phyloP scores from a whole-genome alignment of 2,329 filamentous ascomycete species.

The Monilinia polystroma region DNA sequence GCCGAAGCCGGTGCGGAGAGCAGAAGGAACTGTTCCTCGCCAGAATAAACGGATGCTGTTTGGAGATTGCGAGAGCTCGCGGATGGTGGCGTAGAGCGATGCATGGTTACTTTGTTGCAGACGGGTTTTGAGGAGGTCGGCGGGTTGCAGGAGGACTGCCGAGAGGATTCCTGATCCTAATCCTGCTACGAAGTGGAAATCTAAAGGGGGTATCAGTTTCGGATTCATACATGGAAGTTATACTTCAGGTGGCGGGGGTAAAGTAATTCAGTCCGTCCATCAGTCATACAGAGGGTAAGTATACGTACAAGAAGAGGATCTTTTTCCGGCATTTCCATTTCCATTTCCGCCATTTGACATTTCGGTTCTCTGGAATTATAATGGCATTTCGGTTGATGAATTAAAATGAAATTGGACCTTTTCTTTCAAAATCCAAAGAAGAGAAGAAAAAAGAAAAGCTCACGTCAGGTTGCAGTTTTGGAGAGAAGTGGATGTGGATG shows the following conservation, averaged over 20 bases:
- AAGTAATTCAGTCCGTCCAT: not conserved
- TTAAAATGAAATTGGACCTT: not conserved
- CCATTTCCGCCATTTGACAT: conserved; percentile 51
- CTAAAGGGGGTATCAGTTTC: conserved; percentile 43
- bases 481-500: not conserved
- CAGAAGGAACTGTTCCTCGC: conserved; percentile 89
- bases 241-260: conserved; percentile 18
- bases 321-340: conserved; percentile 43
- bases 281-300: not conserved
- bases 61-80: conserved; percentile 66
- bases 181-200: conserved; percentile 86
- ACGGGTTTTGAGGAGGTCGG: conserved; percentile 94
- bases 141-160: conserved; percentile 87
- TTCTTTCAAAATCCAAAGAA: conserved; percentile 1
- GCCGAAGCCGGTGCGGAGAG: conserved; percentile 89
- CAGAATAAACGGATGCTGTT: conserved; percentile 70
- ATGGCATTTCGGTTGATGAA: conserved; percentile 28
- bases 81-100: conserved; percentile 67
- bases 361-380: conserved; percentile 31
- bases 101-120: conserved; percentile 81
- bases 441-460: not conserved
- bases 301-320: conserved; percentile 50
- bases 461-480: conserved; percentile 17
- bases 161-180: conserved; percentile 84
- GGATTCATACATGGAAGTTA: not conserved